Evolutionary conservation across 345 rosid genomes (phyloP).

Genomic region (Erysimum cheiranthoides): DNA sequence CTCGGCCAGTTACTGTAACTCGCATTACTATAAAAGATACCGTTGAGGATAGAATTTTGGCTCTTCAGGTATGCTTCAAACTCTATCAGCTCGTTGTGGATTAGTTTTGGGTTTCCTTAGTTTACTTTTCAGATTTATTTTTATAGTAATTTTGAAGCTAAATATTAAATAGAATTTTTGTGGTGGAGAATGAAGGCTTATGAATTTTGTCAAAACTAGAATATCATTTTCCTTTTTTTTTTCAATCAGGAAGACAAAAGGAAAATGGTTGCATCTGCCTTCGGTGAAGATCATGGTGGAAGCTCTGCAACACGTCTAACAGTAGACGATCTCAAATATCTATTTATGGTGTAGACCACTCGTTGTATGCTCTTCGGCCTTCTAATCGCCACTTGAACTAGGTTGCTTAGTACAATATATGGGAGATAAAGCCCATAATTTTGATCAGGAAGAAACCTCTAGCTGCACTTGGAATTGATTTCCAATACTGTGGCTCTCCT

Average conservation of each 20-base stretch:
- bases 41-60: conserved; percentile 80
- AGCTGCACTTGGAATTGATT: conserved; percentile 26
- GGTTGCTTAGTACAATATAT: conserved; percentile 30
- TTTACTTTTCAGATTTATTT: conserved; percentile 24
- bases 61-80: conserved; percentile 69
- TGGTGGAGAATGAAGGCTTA: not conserved
- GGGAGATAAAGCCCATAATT: conserved; percentile 31
- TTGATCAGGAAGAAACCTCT: conserved; percentile 28
- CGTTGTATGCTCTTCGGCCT: conserved; percentile 24
- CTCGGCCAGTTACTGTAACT: conserved; percentile 87
- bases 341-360: conserved; percentile 56
- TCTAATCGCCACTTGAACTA: conserved; percentile 25
- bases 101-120: not conserved
- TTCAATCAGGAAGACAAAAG: conserved; percentile 80
- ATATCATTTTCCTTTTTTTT: not conserved
- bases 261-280: conserved; percentile 94
- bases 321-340: conserved; percentile 79
- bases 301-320: conserved; percentile 72
- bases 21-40: conserved; percentile 84
- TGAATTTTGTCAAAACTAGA: conserved; percentile 1
- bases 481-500: conserved; percentile 32
- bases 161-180: not conserved
- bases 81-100: conserved; percentile 20
- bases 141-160: not conserved
- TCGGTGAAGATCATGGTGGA: conserved; percentile 89